Base-by-base conservation (phyloP, 768 basidiomycete species). In the Lactarius vividus region DNA sequence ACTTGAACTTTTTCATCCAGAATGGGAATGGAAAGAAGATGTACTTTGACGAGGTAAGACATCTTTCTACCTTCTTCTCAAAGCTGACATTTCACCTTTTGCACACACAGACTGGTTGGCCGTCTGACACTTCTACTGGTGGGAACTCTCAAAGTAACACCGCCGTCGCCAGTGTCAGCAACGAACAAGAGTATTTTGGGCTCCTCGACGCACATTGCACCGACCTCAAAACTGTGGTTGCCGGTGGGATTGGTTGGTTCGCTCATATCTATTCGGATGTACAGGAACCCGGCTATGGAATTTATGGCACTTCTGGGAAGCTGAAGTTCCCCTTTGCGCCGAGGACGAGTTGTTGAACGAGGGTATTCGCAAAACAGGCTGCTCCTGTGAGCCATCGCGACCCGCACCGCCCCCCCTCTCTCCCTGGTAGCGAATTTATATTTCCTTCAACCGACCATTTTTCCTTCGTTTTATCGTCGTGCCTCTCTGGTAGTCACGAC, bases 191-290 rank as follows among this genome's bases (percentile, higher is more conserved):
- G 63, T 92, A 91, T 71, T 91, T 79, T 66, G 74, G 75, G 23
- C 74, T 92, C 13, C 81, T 92, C 18, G 88, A 92, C 69, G 73
- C 77, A 1, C 82, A 88, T 62, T 92, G 90, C 71, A 71, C 77
- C 13, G 80, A 85, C 70, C 79, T 92, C 71, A 92, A 92, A 75
- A 71, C 69, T 0, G 82, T 83, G 28, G 72, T 76, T 18, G 82
- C 82, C 3, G 88, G 88, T 26, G 88, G 88, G 28, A 77, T 91
- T 40, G 88, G 90, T 13, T 92, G 90, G 90, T 92, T 92, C 70
- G 88, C 88, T 31, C 91, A 92, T 72, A 86, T 91, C 61, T 91
- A 91, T 71, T 85, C 85, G 1, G 91, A 91, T 72, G 65, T 75
- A 66, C 81, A 85, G 74, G 81, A 81, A 59, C 85, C 86, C 20